A percentile compares a stretch with the other conserved stretches of the same genome.
phyloP scores from a whole-genome alignment of 169 alveolate genomes.

The Plasmodium vinckei region DNA sequence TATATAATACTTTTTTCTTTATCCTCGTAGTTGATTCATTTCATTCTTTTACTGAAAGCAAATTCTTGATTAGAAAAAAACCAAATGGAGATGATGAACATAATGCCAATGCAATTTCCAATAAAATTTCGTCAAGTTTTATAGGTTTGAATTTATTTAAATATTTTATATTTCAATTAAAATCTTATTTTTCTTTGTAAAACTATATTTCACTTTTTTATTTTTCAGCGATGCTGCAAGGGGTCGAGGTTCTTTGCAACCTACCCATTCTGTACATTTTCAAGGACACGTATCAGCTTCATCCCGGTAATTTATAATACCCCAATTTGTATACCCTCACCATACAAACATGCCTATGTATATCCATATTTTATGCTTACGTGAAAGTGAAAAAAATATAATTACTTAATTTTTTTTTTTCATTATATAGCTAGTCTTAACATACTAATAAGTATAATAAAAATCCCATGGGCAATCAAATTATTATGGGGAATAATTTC shows the following conservation, averaged over 20 bases:
- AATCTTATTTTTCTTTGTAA: background rate
- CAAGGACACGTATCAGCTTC: conserved; percentile 88
- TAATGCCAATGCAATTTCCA: conserved; percentile 10
- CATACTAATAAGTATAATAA: conserved; percentile 84
- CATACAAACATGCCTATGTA: background rate
- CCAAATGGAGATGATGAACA: conserved; percentile 4
- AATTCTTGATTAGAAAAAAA: conserved; percentile 30
- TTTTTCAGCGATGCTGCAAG: conserved; percentile 87
- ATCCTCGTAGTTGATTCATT: conserved; percentile 24
- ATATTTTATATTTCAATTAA: background rate
- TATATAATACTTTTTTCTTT: background rate
- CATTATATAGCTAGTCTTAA: conserved; percentile 83
- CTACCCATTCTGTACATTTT: conserved; percentile 88
- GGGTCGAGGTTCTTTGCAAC: conserved; percentile 89
- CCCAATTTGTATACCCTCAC: too few relatives aligned
- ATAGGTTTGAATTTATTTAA: conserved; percentile 20
- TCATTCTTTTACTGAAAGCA: conserved; percentile 35
- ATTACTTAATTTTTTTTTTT: background rate
- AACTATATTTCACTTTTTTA: background rate
- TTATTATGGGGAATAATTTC: conserved; percentile 89
- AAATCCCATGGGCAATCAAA: conserved; percentile 90
- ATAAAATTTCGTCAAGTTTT: conserved; percentile 54
- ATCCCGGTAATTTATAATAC: conserved; percentile 78
- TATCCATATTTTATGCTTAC: background rate
- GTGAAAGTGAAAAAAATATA: background rate